Evolutionary conservation across 2,329 filamentous ascomycete species (phyloP).

Genomic region (Herpomyces periplanetae): DNA sequence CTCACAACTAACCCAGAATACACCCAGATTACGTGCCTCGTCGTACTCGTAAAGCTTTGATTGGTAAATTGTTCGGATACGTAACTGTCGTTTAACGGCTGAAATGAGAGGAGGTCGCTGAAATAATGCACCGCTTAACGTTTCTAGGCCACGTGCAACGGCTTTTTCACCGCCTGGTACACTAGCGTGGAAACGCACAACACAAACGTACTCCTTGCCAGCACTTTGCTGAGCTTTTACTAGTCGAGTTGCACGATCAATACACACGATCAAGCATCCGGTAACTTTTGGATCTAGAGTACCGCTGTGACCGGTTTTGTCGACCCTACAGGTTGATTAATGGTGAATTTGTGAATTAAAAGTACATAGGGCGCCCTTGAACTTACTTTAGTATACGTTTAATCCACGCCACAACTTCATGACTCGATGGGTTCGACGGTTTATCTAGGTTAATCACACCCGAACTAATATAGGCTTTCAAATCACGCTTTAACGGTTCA

Average conservation of each 20-base stretch:
- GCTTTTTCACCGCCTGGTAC: slow-evolving; percentile 69
- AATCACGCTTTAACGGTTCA: slow-evolving; percentile 58
- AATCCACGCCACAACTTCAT: slow-evolving; percentile 97
- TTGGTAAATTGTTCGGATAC: slow-evolving; percentile 91
- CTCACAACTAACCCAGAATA: slow-evolving; percentile 98
- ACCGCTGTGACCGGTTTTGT: slow-evolving; percentile 93
- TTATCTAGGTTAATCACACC: slow-evolving; percentile 96
- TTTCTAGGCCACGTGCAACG: slow-evolving; percentile 73
- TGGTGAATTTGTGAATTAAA: slow-evolving; percentile 1
- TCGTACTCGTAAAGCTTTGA: slow-evolving; percentile 89
- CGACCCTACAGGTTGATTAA: slow-evolving; percentile 15
- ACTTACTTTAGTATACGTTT: slow-evolving; percentile 87
- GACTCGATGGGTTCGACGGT: slow-evolving; percentile 81
- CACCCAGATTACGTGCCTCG: slow-evolving; percentile 80
- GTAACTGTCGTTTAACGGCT: slow-evolving; percentile 88
- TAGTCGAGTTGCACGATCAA: slow-evolving; percentile 79
- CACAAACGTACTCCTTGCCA: slow-evolving; percentile 93
- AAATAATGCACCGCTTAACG: slow-evolving; percentile 79
- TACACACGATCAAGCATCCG: slow-evolving; percentile 67
- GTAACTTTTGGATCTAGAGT: slow-evolving; percentile 96
- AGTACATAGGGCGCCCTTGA: slow-evolving; percentile 4
- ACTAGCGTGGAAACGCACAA: slow-evolving; percentile 80
- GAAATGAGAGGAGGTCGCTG: slow-evolving; percentile 88
- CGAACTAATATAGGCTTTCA: slow-evolving; percentile 85
- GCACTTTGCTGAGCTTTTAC: slow-evolving; percentile 97